Evolutionary conservation across 768 basidiomycete species (phyloP), one percentile per base, ranked within the genome.

Genomic region (Strobilomyces dryophilus): DNA sequence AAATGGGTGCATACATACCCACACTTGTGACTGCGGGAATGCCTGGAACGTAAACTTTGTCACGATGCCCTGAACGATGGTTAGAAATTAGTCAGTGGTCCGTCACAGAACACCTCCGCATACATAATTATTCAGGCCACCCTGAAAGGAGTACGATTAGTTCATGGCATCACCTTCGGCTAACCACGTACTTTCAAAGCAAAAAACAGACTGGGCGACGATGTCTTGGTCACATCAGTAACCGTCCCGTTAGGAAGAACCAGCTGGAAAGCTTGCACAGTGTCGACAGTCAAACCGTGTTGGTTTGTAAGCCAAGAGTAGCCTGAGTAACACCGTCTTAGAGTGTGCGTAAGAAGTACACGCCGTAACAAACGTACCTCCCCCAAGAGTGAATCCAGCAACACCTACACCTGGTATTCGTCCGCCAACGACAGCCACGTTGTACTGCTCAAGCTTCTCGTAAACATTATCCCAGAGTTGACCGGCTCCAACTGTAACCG

Each of bases 391-490:
- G 47, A 81, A 76, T 1, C 83, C 82, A 8, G 76, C 83, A 3
- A 83, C 80, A 24, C 84, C 83, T 8, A 83, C 77, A 12, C 82
- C 83, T 1, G 73, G 60, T 0, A 82, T 77, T 2, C 82, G 61
- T 69, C 12, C 81, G 1, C 84, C 84, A 2, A 84, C 74, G 11
- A 85, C 81, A 43, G 74, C 82, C 10, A 82, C 79, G 0, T 66
- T 69, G 44, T 73, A 56, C 2, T 77, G 79, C 8, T 67, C 74
- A 2, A 87, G 73, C 9, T 50, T 50, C 8, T 65, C 67, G 54
- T 85, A 87, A 69, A 80, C 83, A 42, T 84, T 75, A 57, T 87
- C 83, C 85, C 85, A 89, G 14, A 80, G 68, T 2, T 82, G 62
- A 11, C 76, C 73, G 0, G 71, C 59, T 7, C 72, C 75, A 24